A percentile compares a stretch with the other conserved stretches of the same genome.
phyloP scores from a whole-genome alignment of 2,329 filamentous ascomycete genomes.

The Claviceps sp. region DNA sequence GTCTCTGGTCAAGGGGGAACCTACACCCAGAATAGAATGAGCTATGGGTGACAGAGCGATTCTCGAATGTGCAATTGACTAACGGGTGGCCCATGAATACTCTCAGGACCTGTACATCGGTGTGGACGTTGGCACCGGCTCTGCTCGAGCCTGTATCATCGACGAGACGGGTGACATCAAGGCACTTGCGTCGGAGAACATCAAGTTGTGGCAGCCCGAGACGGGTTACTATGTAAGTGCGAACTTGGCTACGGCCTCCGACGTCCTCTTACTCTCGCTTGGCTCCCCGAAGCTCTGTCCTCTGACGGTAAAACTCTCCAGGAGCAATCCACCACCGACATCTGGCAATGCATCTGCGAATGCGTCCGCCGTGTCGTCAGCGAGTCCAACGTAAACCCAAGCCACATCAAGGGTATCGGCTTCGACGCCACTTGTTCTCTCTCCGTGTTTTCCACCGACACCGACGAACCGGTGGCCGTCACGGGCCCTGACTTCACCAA shows the following conservation, averaged over 20 bases:
- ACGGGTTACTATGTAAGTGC: conserved; percentile 54
- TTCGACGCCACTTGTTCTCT: conserved; percentile 99
- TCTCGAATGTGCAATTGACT: not conserved
- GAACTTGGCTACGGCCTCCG: not conserved
- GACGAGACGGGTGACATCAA: conserved; percentile 82
- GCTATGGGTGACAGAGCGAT: not conserved
- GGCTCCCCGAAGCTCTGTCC: not conserved
- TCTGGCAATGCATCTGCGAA: conserved; percentile 88
- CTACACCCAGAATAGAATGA: not conserved
- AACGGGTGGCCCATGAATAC: not conserved
- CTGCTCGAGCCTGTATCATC: conserved; percentile 90
- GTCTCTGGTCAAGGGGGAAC: not conserved
- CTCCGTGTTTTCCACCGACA: conserved; percentile 77
- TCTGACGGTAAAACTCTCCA: conserved; percentile 9
- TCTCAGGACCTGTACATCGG: conserved; percentile 56
- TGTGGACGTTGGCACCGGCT: conserved; percentile 93
- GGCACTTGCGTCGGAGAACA: conserved; percentile 58
- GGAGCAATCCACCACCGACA: conserved; percentile 98
- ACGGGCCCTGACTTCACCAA: conserved; percentile 70
- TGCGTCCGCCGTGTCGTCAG: conserved; percentile 73
- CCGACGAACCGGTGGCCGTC: conserved; percentile 80
- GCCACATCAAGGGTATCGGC: conserved; percentile 74
- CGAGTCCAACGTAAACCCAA: conserved; percentile 66
- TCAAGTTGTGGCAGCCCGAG: conserved; percentile 68
- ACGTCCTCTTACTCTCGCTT: not conserved